Conservation (phyloP, 2,329 filamentous ascomycete species). For the Penicillium sp. region DNA sequence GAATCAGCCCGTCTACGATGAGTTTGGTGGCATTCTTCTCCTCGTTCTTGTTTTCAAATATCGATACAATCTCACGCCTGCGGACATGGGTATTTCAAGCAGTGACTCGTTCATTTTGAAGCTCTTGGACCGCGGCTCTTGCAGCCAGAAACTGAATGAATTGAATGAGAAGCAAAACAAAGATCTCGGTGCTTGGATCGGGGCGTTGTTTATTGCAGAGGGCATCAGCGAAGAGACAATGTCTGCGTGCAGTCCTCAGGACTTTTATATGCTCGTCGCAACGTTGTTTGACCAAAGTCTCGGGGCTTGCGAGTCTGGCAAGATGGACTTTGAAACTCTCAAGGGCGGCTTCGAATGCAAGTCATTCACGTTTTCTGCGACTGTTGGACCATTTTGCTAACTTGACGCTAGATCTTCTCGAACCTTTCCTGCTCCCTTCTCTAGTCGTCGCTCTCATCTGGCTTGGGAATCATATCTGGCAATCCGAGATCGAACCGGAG, state of each 20-base stretch:
- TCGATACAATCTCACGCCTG: slow-evolving; percentile 49
- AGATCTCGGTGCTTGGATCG: slow-evolving; percentile 56
- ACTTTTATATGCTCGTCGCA: slow-evolving; percentile 58
- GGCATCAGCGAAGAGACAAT: slow-evolving; percentile 60
- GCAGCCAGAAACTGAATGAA: slow-evolving; percentile 45
- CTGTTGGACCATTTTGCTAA: neutral
- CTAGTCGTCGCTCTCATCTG: slow-evolving; percentile 54
- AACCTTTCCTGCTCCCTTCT: slow-evolving; percentile 58
- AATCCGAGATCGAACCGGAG: slow-evolving; percentile 44
- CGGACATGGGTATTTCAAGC: slow-evolving; percentile 48
- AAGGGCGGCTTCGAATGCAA: slow-evolving; percentile 58
- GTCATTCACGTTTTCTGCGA: slow-evolving; percentile 14
- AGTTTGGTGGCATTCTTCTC: slow-evolving; percentile 57
- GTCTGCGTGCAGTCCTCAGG: slow-evolving; percentile 57
- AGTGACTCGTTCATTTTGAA: slow-evolving; percentile 52
- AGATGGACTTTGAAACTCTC: slow-evolving; percentile 52
- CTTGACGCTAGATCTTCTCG: slow-evolving; percentile 48
- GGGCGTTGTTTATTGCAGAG: slow-evolving; percentile 57
- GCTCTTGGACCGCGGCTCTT: slow-evolving; percentile 44
- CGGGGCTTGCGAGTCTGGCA: slow-evolving; percentile 50
- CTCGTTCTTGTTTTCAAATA: slow-evolving; percentile 53
- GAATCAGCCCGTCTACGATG: slow-evolving; percentile 60
- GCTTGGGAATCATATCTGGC: slow-evolving; percentile 53
- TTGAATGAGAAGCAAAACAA: slow-evolving; percentile 52
- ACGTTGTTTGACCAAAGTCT: slow-evolving; percentile 58